Evolutionary conservation across 2,329 filamentous ascomycete genomes (phyloP), one percentile per base, ranked within the genome.

Genomic region (Apiospora kogelbergensis): DNA sequence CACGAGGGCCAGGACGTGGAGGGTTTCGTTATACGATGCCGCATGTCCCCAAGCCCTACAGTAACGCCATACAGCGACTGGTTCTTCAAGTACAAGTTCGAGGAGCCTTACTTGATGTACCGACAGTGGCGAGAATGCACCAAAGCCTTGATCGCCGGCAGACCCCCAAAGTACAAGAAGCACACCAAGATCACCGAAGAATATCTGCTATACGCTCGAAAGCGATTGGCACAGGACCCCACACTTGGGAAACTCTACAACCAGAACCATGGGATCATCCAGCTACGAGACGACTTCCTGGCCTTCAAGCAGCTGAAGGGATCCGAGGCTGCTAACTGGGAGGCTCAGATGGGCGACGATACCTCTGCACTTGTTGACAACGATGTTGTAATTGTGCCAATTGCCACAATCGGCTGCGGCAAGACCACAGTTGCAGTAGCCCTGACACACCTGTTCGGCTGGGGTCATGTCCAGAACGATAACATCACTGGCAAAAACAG

Each of bases 41-140:
- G 89, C 82, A 90, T 84, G 84, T 83, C 85, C 20, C 77, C 81
- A n/a, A 80, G 89, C 37, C 83, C 84, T 0, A 82, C 80, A 1
- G 78, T 79, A 17, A 80, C 79, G 1, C 86, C 88, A 0, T 96
- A 90, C 78, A 83, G 88, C n/a, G 95, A 99, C 79, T 99, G 96
- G 96, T 99, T 99, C 81, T 99, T 99, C 90, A 99, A 99, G 81
- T 99, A 95, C 88, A 99, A 99, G 83, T 99, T 99, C 70, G 96
- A 99, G 77, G 96, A 99, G 82, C 96, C 96, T 0, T 99, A 99
- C 78, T 84, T 99, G 70, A 97, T 99, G 94, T 99, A 98, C 81
- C 90, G 96, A 30, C 96, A 99, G 82, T 99, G 96, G 96, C 91
- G 96, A 71, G 96, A 99, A 82, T 97, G 93, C 78, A 99, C 96